phyloP scores from a whole-genome alignment of 2,329 filamentous ascomycete genomes.

The Trichoderma endophyticum region DNA sequence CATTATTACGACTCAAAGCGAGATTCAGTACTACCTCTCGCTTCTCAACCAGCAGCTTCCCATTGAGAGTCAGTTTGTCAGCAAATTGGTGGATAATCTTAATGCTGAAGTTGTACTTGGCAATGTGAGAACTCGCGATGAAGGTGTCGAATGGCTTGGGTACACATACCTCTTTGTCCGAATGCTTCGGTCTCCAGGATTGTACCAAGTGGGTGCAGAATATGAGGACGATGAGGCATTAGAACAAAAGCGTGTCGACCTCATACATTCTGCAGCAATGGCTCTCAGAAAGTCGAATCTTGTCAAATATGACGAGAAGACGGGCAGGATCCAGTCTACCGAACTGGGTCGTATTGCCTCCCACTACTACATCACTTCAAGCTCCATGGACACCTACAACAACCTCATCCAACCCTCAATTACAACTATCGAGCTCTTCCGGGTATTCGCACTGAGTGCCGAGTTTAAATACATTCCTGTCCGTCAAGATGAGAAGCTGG shows the following conservation, averaged over 20 bases:
- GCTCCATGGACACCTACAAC: constrained; percentile 96
- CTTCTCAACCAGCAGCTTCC: constrained; percentile 95
- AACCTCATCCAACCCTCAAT: constrained; percentile 91
- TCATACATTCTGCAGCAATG: constrained; percentile 88
- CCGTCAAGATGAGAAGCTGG: constrained; percentile 94
- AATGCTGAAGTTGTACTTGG: constrained; percentile 96
- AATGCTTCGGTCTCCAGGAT: constrained; percentile 90
- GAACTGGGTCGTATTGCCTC: constrained; percentile 94
- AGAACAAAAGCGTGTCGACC: constrained; percentile 95
- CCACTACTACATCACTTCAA: constrained; percentile 97
- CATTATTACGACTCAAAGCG: constrained; percentile 91
- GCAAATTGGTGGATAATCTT: constrained; percentile 88
- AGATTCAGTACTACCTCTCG: constrained; percentile 96
- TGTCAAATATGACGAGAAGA: constrained; percentile 93
- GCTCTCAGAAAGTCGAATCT: constrained; percentile 84
- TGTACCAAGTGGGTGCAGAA: constrained; percentile 94
- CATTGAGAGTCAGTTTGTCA: constrained; percentile 94
- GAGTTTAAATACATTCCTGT: constrained; percentile 99
- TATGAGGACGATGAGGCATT: constrained; percentile 89
- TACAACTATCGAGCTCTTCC: constrained; percentile 91
- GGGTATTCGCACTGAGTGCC: constrained; percentile 90
- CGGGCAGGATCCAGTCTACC: constrained; percentile 81
- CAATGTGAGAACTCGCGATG: constrained; percentile 85
- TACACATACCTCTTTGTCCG: constrained; percentile 98
- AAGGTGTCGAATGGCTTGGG: constrained; percentile 97